phyloP scores from a whole-genome alignment of 1,284 basidiomycete genomes.

The Malassezia psittaci region DNA sequence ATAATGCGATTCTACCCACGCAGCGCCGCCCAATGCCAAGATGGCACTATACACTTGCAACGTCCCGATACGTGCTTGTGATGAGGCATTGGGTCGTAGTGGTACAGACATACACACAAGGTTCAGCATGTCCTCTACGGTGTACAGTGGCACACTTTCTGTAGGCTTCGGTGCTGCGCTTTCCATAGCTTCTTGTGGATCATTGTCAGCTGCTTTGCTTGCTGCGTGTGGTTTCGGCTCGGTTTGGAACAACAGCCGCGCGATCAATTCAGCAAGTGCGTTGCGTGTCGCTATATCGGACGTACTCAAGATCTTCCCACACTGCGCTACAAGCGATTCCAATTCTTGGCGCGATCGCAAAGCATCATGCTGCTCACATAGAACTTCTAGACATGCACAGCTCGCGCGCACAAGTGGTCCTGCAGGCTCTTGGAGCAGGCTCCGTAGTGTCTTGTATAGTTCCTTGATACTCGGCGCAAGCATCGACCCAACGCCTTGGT shows the following conservation, averaged over 20 bases:
- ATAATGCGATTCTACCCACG: conserved; percentile 76
- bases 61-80: conserved; percentile 53
- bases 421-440: conserved; percentile 69
- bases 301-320: conserved; percentile 65
- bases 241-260: conserved; percentile 75
- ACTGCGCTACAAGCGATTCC: conserved; percentile 62
- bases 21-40: conserved; percentile 63
- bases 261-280: conserved; percentile 66
- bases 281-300: conserved; percentile 71
- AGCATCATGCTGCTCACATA: not conserved
- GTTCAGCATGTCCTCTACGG: conserved; percentile 68
- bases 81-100: conserved; percentile 58
- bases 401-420: conserved; percentile 75
- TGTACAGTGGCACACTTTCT: conserved; percentile 59
- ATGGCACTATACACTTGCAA: conserved; percentile 79
- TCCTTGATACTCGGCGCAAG: conserved; percentile 58
- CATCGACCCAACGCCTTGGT: conserved; percentile 59
- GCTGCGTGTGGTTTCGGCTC: conserved; percentile 49
- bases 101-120: conserved; percentile 56
- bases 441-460: conserved; percentile 69
- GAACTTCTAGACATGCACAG: conserved; percentile 51
- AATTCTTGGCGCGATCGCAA: conserved; percentile 57
- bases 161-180: conserved; percentile 48
- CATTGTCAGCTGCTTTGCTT: conserved; percentile 49
- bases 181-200: conserved; percentile 50